phyloP scores from a whole-genome alignment of 73 alveolate species.

The Paramecium pentaurelia region DNA sequence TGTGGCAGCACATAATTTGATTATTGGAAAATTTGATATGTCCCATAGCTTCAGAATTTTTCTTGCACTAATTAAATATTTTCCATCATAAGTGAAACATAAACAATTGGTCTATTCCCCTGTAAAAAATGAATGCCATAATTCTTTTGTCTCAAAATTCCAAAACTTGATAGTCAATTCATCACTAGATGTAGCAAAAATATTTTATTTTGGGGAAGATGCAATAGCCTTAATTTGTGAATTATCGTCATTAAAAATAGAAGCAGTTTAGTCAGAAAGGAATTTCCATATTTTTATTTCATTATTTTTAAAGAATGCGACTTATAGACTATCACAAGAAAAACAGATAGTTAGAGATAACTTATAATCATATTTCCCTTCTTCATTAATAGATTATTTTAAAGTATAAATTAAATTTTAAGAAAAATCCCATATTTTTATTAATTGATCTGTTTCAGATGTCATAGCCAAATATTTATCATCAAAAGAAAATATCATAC shows the following conservation, averaged over 20 bases:
- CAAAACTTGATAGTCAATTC: neutral
- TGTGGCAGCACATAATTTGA: neutral
- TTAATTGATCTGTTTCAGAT: neutral
- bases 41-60: neutral
- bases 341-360: neutral
- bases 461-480: neutral
- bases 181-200: neutral
- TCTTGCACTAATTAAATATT: neutral
- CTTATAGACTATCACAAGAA: neutral
- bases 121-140: neutral
- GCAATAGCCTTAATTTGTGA: neutral
- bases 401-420: too few species aligned
- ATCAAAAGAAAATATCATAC: neutral
- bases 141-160: neutral
- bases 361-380: too few species aligned
- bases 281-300: neutral
- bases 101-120: neutral
- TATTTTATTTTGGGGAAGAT: neutral
- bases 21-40: neutral
- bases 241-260: neutral
- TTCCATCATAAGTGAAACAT: neutral
- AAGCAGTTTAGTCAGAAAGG: neutral
- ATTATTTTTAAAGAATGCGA: neutral
- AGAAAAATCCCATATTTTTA: neutral
- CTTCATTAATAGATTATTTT: neutral